Conservation (phyloP, 805 yeast genomes). For the Kazachstania psychrophila region DNA sequence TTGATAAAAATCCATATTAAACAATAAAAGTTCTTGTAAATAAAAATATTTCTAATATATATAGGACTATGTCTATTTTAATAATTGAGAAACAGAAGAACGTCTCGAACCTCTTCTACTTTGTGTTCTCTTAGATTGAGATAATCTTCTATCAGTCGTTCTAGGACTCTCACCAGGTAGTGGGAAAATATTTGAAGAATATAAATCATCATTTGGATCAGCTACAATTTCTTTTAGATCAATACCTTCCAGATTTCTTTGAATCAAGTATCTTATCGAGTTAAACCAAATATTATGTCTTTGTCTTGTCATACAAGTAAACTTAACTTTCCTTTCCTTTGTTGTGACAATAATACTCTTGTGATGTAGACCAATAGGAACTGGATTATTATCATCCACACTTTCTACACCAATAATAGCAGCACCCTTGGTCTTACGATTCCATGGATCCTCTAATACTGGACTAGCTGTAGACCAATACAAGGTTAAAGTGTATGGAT, state of each 20-base stretch:
- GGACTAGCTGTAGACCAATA: slow-evolving; percentile 87
- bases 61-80: too few species aligned
- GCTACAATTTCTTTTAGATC: slow-evolving; percentile 38
- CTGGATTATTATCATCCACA: slow-evolving; percentile 74
- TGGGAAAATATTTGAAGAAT: slow-evolving; percentile 26
- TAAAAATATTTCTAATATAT: too few species aligned
- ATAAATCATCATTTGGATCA: slow-evolving; percentile 29
- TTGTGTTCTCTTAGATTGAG: slow-evolving; percentile 11
- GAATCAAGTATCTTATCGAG: slow-evolving; percentile 66
- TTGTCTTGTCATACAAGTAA: slow-evolving; percentile 81
- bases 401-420: slow-evolving; percentile 73
- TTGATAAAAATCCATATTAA: too few species aligned
- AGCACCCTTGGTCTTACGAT: slow-evolving; percentile 63
- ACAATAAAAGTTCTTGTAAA: too few species aligned
- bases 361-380: slow-evolving; percentile 81
- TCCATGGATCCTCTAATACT: slow-evolving; percentile 55
- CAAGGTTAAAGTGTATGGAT: slow-evolving; percentile 83
- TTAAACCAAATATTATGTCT: slow-evolving; percentile 90
- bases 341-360: slow-evolving; percentile 74
- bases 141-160: slow-evolving; percentile 11
- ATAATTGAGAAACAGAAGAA: slow-evolving; percentile 6
- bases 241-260: slow-evolving; percentile 52
- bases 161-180: slow-evolving; percentile 18
- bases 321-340: slow-evolving; percentile 52
- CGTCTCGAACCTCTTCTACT: slow-evolving; percentile 7